Evolutionary conservation across 116 monocot genomes (phyloP), one percentile per base, ranked within the genome.

Genomic region (Trichopus zeylanicus): DNA sequence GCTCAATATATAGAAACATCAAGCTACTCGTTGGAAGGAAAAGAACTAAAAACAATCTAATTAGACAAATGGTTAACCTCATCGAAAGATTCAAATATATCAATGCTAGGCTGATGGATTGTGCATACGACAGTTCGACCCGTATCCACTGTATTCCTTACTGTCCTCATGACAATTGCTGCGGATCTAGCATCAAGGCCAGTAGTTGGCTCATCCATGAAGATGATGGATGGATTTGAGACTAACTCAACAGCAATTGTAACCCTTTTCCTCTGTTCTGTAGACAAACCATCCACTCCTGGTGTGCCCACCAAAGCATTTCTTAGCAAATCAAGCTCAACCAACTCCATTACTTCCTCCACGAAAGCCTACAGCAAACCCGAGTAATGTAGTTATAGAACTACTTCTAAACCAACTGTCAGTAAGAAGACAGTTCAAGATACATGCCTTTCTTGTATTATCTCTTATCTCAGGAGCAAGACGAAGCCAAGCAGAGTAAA

Each of bases 11-110:
- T 13, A 31, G 25, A 16, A 6, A 42, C 6, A 51, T 19, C 26
- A 24, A 49, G 51, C 21, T 34, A 19, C 51, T 35, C 37, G 25
- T 0, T 16, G 31, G 33, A 29, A 11, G 6, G 16, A 9, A 62
- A 33, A 28, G 23, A 18, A 34, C n/a, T n/a, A n/a, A n/a, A n/a
- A n/a, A n/a, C n/a, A n/a, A n/a, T n/a, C n/a, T n/a, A n/a, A n/a
- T n/a, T n/a, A n/a, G n/a, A n/a, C n/a, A n/a, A n/a, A n/a, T n/a
- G n/a, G n/a, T n/a, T n/a, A n/a, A 92, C 92, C 87, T 92, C 92
- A 70, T 92, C 92, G 55, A 92, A 92, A 59, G 92, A 59, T 71
- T 92, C 92, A 78, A 92, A 91, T 23, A 92, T 87, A 56, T 92
- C 92, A 28, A 87, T 87, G 65, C 92, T 92, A 23, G 92, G 92